Evolutionary conservation across 2,329 filamentous ascomycete genomes (phyloP), one percentile per base, ranked within the genome.

Genomic region (Talaromyces sp.): DNA sequence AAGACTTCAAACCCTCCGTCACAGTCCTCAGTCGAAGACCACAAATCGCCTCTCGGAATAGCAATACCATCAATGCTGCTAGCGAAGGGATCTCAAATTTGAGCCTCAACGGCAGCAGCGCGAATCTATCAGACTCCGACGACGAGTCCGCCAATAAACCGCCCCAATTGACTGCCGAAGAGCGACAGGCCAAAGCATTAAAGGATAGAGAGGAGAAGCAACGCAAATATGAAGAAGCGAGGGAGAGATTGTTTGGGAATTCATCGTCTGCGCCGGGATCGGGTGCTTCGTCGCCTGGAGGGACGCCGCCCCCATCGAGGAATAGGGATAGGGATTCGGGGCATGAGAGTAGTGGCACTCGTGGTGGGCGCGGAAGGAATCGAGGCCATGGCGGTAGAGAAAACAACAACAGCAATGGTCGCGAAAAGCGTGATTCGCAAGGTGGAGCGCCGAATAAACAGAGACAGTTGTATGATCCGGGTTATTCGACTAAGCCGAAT

Each of bases 171-270:
- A 90, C 87, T 0, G 85, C 89, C 3, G 91, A 94, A 71, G 90
- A 97, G 79, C 85, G 93, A 39, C 88, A 90, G 67, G 86, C 88
- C 27, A 90, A 90, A 73, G 91, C 93, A 62, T 87, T 92, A 74
- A 84, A 86, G 58, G 92, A 96, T 71, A 86, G 88, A 10, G 93
- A 96, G 73, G 93, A 96, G 79, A 97, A 95, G 81, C 91, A 96
- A 80, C 88, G 88, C 64, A 90, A 90, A 67, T 97, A 97, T 75
- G 91, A 96, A 67, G 93, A 97, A 79, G 91, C 89, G 6, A 85
- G 94, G 35, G 92, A 94, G 71, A 90, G 93, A 75, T 89, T 97
- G 63, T 94, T 97, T 76, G 93, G 93, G 22, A 87, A 86, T 24
- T 72, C 74, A 5, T 72, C 73, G 5, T 72, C 73, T 6, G 74